Base-by-base conservation (phyloP, 73 alveolate genomes). In the Diophrys sp. region DNA sequence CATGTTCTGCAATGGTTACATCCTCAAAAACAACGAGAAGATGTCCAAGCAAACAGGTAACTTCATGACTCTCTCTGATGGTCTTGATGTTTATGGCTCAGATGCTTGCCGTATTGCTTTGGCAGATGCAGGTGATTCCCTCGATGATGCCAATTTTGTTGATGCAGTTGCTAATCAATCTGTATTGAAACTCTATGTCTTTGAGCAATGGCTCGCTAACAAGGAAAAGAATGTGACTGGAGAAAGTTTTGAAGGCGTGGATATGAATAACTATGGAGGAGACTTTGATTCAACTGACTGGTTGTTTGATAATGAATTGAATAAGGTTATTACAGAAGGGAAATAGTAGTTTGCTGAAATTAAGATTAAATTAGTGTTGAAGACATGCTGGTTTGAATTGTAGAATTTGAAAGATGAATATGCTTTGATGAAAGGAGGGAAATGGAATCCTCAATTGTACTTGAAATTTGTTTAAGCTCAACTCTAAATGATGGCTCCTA, bases 81-180 rank as follows among this genome's bases (percentile, higher is more conserved):
- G 96, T 62, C 79, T 96, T 70, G 91, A 92, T 57, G 80, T 73
- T 67, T 98, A 91, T 82, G 98, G 99, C 69, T 97, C 98, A 69
- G 99, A 96, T 89, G 99, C 99, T 1, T 92, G 99, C 34, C 91
- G 99, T 82, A 81, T 98, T 30, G 95, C 99, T 29, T 82, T 97
- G 33, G 99, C 99, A 56, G 99, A 98, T 81, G 96, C 99, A 69
- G 99, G 99, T 5, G 99, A 97, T 75, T 79, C 98, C 31, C 81
- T 96, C 56, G 99, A 97, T 73, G 99, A 98, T 88, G 99, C 99
- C 33, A 98, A 98, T 87, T 98, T 94, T 84, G 91, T 83, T 74
- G 92, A 87, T 18, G 72, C 69, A 30, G 79, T 85, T 14, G 96
- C 98, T 54, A 93, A 95, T 75, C 56, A 87, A 54, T 87, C 98